phyloP scores from a whole-genome alignment of 2,329 filamentous ascomycete species.

The Penicillium sp. region DNA sequence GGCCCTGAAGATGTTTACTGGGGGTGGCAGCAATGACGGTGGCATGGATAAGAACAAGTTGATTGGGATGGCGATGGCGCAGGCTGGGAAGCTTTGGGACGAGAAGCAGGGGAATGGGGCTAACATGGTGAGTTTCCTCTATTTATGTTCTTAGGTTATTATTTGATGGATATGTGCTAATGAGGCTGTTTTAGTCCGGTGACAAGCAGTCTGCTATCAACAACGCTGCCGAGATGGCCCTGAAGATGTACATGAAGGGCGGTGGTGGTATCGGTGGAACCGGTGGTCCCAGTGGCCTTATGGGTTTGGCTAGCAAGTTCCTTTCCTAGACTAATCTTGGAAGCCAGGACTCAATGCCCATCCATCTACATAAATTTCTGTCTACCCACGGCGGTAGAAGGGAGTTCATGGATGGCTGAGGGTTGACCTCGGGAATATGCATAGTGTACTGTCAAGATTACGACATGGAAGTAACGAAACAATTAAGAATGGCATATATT shows the following conservation, averaged over 20 bases:
- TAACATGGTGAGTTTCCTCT: constrained; percentile 48
- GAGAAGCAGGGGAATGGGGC: constrained; percentile 55
- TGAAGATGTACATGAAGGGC: constrained; percentile 89
- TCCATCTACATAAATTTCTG: neutral
- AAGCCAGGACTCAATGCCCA: neutral
- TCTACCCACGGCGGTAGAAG: neutral
- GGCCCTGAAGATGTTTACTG: constrained; percentile 75
- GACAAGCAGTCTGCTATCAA: constrained; percentile 80
- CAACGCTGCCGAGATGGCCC: constrained; percentile 77
- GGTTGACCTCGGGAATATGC: neutral
- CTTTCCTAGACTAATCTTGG: constrained; percentile 27
- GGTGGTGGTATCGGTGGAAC: constrained; percentile 49
- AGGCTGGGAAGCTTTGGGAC: constrained; percentile 76
- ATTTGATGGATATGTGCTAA: constrained; percentile 4
- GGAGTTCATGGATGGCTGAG: no score
- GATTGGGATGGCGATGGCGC: constrained; percentile 80
- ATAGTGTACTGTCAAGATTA: neutral
- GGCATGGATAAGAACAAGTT: constrained; percentile 71
- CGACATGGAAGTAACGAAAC: neutral
- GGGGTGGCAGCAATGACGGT: constrained; percentile 44
- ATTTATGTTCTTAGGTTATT: neutral
- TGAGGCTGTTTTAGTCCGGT: constrained; percentile 42
- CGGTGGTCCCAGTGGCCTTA: constrained; percentile 52
- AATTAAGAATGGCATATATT: constrained; percentile 1
- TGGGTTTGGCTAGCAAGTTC: constrained; percentile 63